Percentiles rank a stretch among this genome's conserved stretches.
phyloP scores from a whole-genome alignment of 2,329 filamentous ascomycete genomes.

The Daldinia sp. region DNA sequence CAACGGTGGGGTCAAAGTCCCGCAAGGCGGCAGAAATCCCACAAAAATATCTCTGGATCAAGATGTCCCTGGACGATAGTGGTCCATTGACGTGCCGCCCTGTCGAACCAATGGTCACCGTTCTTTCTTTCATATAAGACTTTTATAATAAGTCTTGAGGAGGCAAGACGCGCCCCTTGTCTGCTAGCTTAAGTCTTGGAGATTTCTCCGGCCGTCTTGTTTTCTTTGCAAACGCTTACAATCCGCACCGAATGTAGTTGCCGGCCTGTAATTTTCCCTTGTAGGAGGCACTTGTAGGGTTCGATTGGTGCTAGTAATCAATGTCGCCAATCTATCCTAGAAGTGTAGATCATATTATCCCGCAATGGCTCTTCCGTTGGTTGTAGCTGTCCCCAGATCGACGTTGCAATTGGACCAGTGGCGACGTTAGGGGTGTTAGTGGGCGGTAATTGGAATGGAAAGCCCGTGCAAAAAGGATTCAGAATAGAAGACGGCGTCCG shows the following conservation, averaged over 20 bases:
- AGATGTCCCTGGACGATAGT: constrained; percentile 28
- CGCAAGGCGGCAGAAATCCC: constrained; percentile 31
- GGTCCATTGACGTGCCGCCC: constrained; percentile 37
- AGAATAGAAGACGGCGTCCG: constrained; percentile 17
- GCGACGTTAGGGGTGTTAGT: constrained; percentile 31
- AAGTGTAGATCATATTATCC: constrained; percentile 37
- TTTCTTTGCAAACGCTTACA: constrained; percentile 16
- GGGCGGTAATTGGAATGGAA: constrained; percentile 22
- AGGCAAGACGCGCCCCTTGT: constrained; percentile 26
- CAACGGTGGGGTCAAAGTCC: constrained; percentile 39
- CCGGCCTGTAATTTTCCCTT: constrained; percentile 6
- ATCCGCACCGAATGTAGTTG: constrained; percentile 12
- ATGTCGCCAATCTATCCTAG: constrained; percentile 28
- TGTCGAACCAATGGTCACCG: constrained; percentile 30
- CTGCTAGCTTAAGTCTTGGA: constrained; percentile 2
- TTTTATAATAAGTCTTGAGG: background rate
- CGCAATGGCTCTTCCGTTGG: constrained; percentile 32
- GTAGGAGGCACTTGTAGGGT: constrained; percentile 5
- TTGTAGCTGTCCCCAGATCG: constrained; percentile 24
- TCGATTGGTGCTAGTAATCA: constrained; percentile 20
- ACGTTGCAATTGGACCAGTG: constrained; percentile 29
- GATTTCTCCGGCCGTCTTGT: constrained; percentile 7
- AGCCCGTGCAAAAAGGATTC: constrained; percentile 17
- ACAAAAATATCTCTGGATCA: constrained; percentile 34
- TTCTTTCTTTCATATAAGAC: constrained; percentile 25